These are phyloP conservation scores for Clonostachys solani DNA, from an alignment of 2,329 filamentous ascomycete species.

Conservation along the genomic window DNA sequence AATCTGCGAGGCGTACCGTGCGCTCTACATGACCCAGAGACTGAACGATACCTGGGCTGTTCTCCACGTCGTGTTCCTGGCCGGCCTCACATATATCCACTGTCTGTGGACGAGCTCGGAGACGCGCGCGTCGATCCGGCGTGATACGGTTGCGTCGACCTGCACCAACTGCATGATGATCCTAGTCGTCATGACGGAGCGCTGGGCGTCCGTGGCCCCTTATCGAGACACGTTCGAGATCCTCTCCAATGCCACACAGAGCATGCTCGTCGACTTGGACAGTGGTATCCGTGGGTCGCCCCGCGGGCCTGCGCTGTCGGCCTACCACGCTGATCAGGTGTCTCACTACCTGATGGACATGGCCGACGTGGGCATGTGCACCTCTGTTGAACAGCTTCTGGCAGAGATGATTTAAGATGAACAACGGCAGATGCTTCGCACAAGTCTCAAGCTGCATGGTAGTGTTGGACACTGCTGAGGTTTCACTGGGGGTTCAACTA, in stretches of 20 bases:
- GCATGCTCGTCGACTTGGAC: neutral
- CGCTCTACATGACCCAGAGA: neutral
- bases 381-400: neutral
- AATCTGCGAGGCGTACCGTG: neutral
- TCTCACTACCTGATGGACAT: neutral
- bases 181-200: constrained; percentile 43
- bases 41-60: constrained; percentile 20
- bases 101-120: constrained; percentile 13
- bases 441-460: no score
- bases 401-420: neutral
- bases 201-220: constrained; percentile 39
- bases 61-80: constrained; percentile 26
- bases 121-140: neutral
- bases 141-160: neutral
- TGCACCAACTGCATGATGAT: constrained; percentile 35
- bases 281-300: neutral
- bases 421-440: no score
- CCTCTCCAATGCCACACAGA: constrained; percentile 29
- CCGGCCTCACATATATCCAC: constrained; percentile 25
- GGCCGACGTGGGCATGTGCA: constrained; percentile 1
- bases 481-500: no score
- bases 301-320: neutral
- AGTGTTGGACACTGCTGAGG: no score
- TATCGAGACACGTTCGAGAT: constrained; percentile 42
- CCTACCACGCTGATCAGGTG: neutral